A percentile compares a stretch with the other conserved stretches of the same genome.
These are phyloP conservation scores for Cystobasidium ongulense DNA, from an alignment of 768 basidiomycete genomes.

Conservation along the genomic window DNA sequence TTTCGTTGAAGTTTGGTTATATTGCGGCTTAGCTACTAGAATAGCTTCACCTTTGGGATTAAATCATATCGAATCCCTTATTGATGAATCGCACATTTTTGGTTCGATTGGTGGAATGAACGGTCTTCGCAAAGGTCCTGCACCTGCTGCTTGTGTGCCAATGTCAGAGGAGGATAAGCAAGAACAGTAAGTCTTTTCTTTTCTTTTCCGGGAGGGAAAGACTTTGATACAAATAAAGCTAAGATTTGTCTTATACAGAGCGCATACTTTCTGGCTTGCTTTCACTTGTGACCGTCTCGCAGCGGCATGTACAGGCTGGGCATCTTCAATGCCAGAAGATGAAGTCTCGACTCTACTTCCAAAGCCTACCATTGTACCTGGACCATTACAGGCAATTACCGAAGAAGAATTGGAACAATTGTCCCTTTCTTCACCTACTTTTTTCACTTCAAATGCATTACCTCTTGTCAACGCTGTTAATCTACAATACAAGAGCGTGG, in stretches of 20 bases:
- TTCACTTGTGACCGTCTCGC: slow-evolving; percentile 35
- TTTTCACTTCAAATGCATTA: slow-evolving; percentile 33
- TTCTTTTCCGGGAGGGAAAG: not conserved
- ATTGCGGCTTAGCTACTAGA: slow-evolving; percentile 32
- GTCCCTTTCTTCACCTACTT: slow-evolving; percentile 31
- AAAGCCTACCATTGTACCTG: slow-evolving; percentile 8
- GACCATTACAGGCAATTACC: slow-evolving; percentile 14
- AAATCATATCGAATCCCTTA: slow-evolving; percentile 35
- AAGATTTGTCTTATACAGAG: slow-evolving; percentile 29
- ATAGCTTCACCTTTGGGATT: slow-evolving; percentile 37
- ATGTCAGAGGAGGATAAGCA: slow-evolving; percentile 26
- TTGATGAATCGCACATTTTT: slow-evolving; percentile 4
- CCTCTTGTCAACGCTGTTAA: slow-evolving; percentile 29
- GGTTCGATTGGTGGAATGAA: not conserved
- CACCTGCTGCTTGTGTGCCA: slow-evolving; percentile 6
- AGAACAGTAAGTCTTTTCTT: slow-evolving; percentile 2
- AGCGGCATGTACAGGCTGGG: slow-evolving; percentile 37
- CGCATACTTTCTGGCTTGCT: slow-evolving; percentile 32
- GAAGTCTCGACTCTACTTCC: slow-evolving; percentile 31
- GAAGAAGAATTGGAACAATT: slow-evolving; percentile 26
- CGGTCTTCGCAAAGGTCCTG: not conserved
- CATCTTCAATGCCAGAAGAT: slow-evolving; percentile 19
- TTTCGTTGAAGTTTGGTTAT: slow-evolving; percentile 38
- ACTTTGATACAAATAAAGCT: slow-evolving; percentile 15
- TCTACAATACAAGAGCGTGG: slow-evolving; percentile 33